Evolutionary conservation across 225 moss, liverwort and hornwort genomes (phyloP).

Genomic region (Pseudoscleropodium purum): DNA sequence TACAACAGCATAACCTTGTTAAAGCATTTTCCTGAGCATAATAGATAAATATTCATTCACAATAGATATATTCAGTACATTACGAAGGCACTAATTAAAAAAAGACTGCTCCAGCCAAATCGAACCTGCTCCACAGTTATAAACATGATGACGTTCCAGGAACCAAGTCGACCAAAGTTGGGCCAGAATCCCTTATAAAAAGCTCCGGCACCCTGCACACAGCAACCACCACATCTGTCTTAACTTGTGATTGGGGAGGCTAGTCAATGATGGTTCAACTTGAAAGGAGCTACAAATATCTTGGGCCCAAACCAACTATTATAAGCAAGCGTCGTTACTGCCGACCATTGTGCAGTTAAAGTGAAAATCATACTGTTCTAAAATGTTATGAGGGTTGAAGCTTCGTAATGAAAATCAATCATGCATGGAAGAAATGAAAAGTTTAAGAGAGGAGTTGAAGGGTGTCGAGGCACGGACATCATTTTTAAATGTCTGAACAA

Average conservation of each 20-base stretch:
- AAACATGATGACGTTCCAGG: slow-evolving; percentile 99
- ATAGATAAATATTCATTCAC: background rate
- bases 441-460: background rate
- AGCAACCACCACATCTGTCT: background rate
- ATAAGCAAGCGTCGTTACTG: background rate
- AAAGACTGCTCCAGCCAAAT: background rate
- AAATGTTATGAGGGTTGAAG: background rate
- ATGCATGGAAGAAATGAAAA: background rate
- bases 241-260: background rate
- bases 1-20: slow-evolving; percentile 8
- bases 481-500: slow-evolving; percentile 89
- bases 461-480: slow-evolving; percentile 30
- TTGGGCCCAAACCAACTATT: background rate
- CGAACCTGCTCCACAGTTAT: slow-evolving; percentile 91
- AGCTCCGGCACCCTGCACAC: slow-evolving; percentile 60
- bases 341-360: background rate
- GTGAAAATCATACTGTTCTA: background rate
- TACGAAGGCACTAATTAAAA: background rate
- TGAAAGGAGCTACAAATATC: background rate
- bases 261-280: background rate
- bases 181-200: slow-evolving; percentile 95
- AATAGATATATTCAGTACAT: background rate
- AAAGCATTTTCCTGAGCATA: background rate
- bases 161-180: slow-evolving; percentile 93
- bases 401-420: background rate